Evolutionary conservation across 805 yeast species (phyloP).

Genomic region (Wickerhamomyces chambardii): DNA sequence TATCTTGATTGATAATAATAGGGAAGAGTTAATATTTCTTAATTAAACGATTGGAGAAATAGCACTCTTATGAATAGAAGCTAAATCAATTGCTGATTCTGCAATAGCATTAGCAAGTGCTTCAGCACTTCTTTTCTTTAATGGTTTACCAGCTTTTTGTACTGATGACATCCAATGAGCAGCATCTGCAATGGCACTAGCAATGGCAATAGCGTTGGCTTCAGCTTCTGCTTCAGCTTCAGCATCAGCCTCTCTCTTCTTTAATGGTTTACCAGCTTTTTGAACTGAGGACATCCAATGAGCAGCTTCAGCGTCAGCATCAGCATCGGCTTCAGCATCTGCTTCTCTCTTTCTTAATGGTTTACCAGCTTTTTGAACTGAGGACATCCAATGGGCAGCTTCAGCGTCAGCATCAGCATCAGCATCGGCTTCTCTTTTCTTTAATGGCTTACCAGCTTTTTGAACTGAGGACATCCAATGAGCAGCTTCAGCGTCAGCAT

Average conservation of each 20-base stretch:
- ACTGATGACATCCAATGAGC: no score
- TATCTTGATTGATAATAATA: no score
- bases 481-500: background rate
- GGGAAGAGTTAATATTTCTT: no score
- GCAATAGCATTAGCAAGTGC: no score
- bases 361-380: background rate
- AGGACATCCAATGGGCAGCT: background rate
- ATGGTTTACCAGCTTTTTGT: background rate
- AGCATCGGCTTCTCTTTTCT: background rate
- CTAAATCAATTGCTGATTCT: no score
- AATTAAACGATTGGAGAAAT: no score
- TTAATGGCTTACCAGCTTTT: background rate
- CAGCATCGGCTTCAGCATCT: background rate
- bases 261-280: background rate
- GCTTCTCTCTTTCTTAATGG: background rate
- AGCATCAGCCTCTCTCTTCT: background rate
- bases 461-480: background rate
- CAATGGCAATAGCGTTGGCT: background rate
- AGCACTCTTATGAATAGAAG: no score
- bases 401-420: conserved; percentile 1
- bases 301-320: no score
- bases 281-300: background rate
- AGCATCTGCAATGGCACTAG: no score
- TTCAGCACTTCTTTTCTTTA: background rate
- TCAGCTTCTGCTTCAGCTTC: background rate